Evolutionary conservation across 2,329 filamentous ascomycete genomes (phyloP).

Genomic region (Shiraia bambusicola): DNA sequence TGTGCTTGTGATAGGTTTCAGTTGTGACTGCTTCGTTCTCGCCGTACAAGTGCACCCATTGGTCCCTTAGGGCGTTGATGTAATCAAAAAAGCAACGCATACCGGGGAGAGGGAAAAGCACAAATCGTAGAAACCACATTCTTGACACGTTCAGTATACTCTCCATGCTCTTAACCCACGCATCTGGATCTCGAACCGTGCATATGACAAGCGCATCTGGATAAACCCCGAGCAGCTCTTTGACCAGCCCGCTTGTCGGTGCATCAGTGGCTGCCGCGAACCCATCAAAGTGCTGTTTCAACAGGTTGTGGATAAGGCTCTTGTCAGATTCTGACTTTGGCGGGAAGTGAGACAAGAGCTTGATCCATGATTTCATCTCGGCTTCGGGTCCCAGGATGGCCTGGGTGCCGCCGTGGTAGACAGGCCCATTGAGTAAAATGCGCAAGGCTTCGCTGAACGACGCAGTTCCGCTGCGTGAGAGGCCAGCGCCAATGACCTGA

Average conservation of each 20-base stretch:
- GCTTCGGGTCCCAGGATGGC: constrained; percentile 15
- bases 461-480: constrained; percentile 53
- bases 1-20: constrained; percentile 12
- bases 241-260: constrained; percentile 47
- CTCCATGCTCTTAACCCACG: constrained; percentile 25
- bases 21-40: constrained; percentile 4
- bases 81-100: constrained; percentile 23
- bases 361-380: constrained; percentile 26
- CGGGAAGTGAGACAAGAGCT: constrained; percentile 20
- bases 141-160: constrained; percentile 7
- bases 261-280: constrained; percentile 53
- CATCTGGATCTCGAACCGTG: constrained; percentile 23
- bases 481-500: constrained; percentile 49
- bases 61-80: constrained; percentile 12
- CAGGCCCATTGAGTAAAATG: constrained; percentile 52
- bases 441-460: constrained; percentile 53
- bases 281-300: constrained; percentile 42
- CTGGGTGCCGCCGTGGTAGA: constrained; percentile 54
- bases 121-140: constrained; percentile 18
- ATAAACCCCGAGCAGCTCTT: constrained; percentile 52
- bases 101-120: constrained; percentile 21
- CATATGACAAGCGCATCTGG: constrained; percentile 53
- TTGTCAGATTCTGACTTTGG: constrained; percentile 6
- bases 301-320: constrained; percentile 15
- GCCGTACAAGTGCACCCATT: constrained; percentile 15